Evolutionary conservation across 2,329 filamentous ascomycete genomes (phyloP).

Genomic region (Microcyclospora pomicola): DNA sequence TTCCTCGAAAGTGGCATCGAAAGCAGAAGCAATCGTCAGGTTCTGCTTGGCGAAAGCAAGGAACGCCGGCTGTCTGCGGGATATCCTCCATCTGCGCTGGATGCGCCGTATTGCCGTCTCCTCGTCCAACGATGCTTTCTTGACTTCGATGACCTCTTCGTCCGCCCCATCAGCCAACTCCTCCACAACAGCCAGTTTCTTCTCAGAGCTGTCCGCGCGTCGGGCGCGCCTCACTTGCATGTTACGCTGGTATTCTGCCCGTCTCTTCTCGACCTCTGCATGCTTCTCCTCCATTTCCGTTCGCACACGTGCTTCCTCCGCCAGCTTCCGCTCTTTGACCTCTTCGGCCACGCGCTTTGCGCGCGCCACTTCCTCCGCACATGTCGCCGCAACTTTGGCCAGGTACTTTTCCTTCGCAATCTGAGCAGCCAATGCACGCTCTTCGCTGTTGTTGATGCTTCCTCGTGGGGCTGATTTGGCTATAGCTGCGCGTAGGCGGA

Average conservation of each 20-base stretch:
- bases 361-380: conserved; percentile 69
- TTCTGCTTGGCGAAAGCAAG: conserved; percentile 52
- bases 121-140: conserved; percentile 33
- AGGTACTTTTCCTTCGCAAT: conserved; percentile 67
- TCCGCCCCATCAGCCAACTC: conserved; percentile 36
- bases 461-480: conserved; percentile 54
- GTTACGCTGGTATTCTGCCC: conserved; percentile 41
- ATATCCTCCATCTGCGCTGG: conserved; percentile 55
- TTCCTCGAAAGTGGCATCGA: conserved; percentile 59
- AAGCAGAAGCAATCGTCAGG: conserved; percentile 55
- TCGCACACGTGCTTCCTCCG: conserved; percentile 54
- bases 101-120: conserved; percentile 52
- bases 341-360: conserved; percentile 72
- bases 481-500: conserved; percentile 59
- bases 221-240: conserved; percentile 32
- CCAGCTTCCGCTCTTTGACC: conserved; percentile 67
- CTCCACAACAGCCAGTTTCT: conserved; percentile 36
- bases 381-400: conserved; percentile 66
- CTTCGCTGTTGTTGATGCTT: conserved; percentile 51
- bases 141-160: conserved; percentile 21
- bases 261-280: conserved; percentile 60
- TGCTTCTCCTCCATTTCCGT: conserved; percentile 67
- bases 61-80: conserved; percentile 45
- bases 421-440: conserved; percentile 62
- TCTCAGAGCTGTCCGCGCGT: conserved; percentile 31